A percentile compares a stretch with the other conserved stretches of the same genome.
Conservation (phyloP, 1,139 yeast species). For the Hemisphaericaspora lyxosophila region DNA sequence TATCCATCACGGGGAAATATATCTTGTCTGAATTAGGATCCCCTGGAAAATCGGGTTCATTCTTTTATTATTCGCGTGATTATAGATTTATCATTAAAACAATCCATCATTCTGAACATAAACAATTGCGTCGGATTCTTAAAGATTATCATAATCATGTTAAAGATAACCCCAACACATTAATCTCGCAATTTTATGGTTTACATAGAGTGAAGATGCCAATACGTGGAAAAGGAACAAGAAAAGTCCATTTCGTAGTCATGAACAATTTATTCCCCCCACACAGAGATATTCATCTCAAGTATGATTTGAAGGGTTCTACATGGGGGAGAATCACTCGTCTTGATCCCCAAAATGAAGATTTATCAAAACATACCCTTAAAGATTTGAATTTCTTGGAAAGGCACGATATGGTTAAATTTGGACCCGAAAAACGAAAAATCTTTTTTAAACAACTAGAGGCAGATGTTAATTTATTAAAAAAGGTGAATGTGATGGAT, state of each 20-base stretch:
- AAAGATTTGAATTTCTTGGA: constrained; percentile 91
- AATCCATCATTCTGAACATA: constrained; percentile 90
- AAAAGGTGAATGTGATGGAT: constrained; percentile 87
- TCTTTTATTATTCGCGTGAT: constrained; percentile 92
- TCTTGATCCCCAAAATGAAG: constrained; percentile 24
- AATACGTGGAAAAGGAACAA: constrained; percentile 47
- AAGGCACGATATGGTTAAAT: constrained; percentile 55
- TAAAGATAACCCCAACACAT: constrained; percentile 79
- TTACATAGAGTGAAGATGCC: constrained; percentile 91
- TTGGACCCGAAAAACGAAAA: constrained; percentile 69
- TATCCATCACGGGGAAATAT: constrained; percentile 89
- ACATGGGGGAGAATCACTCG: constrained; percentile 75
- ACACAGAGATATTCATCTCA: constrained; percentile 79
- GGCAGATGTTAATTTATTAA: constrained; percentile 70
- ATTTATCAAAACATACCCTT: constrained; percentile 45
- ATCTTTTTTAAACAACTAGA: constrained; percentile 68
- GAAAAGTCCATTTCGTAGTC: constrained; percentile 89
- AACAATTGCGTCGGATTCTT: constrained; percentile 71
- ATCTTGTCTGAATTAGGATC: constrained; percentile 90
- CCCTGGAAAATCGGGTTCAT: constrained; percentile 96
- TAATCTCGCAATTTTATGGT: constrained; percentile 92
- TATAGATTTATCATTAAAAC: constrained; percentile 94
- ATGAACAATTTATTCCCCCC: constrained; percentile 98
- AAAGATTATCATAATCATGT: constrained; percentile 81
- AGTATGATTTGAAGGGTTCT: constrained; percentile 93